Evolutionary conservation across 345 rosid genomes (phyloP), one percentile per base, ranked within the genome.

Genomic region (Hypericum androsaemum): DNA sequence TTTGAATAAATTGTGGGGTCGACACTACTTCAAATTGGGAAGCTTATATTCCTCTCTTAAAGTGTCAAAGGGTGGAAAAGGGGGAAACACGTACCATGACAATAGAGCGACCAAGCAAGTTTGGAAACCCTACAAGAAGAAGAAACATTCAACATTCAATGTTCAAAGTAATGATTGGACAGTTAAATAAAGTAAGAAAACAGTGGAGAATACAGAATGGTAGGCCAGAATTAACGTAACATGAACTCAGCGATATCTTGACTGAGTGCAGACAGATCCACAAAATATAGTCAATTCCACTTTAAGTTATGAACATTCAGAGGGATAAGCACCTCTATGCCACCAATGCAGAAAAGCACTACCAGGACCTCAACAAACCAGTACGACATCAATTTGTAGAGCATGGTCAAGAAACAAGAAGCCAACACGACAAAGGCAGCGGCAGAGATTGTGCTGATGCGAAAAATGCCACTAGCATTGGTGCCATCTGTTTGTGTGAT

Each of bases 371-470:
- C 95, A 42, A 88, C 65, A 61, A 92, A 92, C 98, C 94, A 83
- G 79, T 49, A 71, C 41, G 98, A 88, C 98, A 92, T 92, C 52
- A 85, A 76, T 69, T 85, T 85, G 84, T 88, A 92, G 53, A 92
- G 98, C 98, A 88, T 88, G 73, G 88, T 68, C 76, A 92, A 75
- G 81, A 92, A 88, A 59, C 90, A 78, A 2, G 98, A 92, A 69
- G 98, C 98, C 68, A 83, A 50, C 77, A 85, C 95, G 47, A 92
- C 85, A 77, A 88, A 92, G 65, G 85, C 71, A 60, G 81, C 56
- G 43, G 98, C 96, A 46, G 95, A 85, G 12, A 58, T 60, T 39
- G 67, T 79, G 66, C 75, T 92, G 82, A 92, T 73, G 65, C 81
- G 84, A 66, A 92, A 79, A 64, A 80, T 60, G 50, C 84, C 84